A percentile compares a stretch with the other conserved stretches of the same genome.
phyloP scores from a whole-genome alignment of 1,284 basidiomycete genomes.

The Leucoagaricus sp. region DNA sequence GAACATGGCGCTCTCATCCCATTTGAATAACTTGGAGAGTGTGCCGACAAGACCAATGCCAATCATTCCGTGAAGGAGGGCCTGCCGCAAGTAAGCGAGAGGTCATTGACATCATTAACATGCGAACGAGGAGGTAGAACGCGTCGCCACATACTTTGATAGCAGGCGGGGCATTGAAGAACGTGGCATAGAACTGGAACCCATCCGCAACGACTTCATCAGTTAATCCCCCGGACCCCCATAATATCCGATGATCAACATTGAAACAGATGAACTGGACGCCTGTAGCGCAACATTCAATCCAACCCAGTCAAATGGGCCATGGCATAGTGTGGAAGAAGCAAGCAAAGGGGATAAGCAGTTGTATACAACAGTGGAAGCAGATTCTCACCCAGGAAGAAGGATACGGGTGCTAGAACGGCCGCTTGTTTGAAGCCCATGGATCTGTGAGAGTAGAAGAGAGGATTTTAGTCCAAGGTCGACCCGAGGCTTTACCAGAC shows the following conservation, averaged over 20 bases:
- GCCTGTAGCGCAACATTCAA: slow-evolving; percentile 42
- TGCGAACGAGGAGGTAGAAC: not conserved
- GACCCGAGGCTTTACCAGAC: slow-evolving; percentile 2
- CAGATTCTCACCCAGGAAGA: slow-evolving; percentile 69
- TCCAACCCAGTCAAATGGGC: not conserved
- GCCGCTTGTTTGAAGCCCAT: slow-evolving; percentile 89
- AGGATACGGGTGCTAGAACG: slow-evolving; percentile 79
- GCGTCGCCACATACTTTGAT: slow-evolving; percentile 63
- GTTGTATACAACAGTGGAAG: not conserved
- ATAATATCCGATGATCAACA: slow-evolving; percentile 84
- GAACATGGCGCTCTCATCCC: slow-evolving; percentile 90
- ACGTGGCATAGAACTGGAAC: slow-evolving; percentile 86
- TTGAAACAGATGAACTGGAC: slow-evolving; percentile 88
- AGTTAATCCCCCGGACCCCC: slow-evolving; percentile 50
- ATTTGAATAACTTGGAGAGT: slow-evolving; percentile 76
- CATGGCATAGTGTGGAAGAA: slow-evolving; percentile 11
- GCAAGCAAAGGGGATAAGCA: slow-evolving; percentile 3
- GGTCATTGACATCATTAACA: not conserved
- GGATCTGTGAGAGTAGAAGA: slow-evolving; percentile 16
- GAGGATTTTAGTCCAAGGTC: slow-evolving; percentile 13
- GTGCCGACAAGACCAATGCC: slow-evolving; percentile 74
- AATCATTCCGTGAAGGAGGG: slow-evolving; percentile 81
- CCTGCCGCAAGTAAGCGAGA: slow-evolving; percentile 42
- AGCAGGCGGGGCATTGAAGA: slow-evolving; percentile 87
- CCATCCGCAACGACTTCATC: slow-evolving; percentile 71